Conservation (phyloP, 75 land plant species). For the Sequoiadendron giganteum region DNA sequence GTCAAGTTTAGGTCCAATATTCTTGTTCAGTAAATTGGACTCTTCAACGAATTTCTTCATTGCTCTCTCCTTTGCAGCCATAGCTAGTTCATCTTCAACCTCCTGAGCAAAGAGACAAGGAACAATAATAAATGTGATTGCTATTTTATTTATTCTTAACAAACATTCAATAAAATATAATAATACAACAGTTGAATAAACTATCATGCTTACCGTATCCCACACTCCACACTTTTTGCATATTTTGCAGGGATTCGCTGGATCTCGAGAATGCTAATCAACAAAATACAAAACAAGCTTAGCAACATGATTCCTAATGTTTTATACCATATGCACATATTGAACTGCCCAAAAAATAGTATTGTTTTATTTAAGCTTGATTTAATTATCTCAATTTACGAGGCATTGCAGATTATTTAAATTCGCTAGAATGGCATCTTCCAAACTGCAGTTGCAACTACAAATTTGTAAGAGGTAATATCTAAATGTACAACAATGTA, state of each 20-base stretch:
- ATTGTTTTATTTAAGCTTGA: too few species aligned
- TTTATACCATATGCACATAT: too few species aligned
- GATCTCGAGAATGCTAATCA: constrained; percentile 19
- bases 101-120: constrained; percentile 15
- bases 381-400: too few species aligned
- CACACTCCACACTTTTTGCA: constrained; percentile 30
- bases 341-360: too few species aligned
- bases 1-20: constrained; percentile 25
- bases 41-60: constrained; percentile 28
- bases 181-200: constrained; percentile 1
- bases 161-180: background rate
- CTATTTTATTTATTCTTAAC: background rate
- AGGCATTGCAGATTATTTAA: too few species aligned
- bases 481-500: too few species aligned
- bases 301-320: background rate
- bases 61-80: constrained; percentile 34
- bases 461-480: too few species aligned
- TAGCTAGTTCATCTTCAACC: constrained; percentile 22
- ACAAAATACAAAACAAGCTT: background rate
- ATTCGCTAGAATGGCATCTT: too few species aligned
- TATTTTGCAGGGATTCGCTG: constrained; percentile 13
- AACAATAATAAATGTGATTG: background rate
- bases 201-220: constrained; percentile 24
- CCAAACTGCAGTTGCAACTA: too few species aligned
- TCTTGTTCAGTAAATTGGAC: constrained; percentile 19